These are phyloP conservation scores for Mortierella sp. DNA, from an alignment of 371 early-diverging fungal genomes.

Conservation along the genomic window DNA sequence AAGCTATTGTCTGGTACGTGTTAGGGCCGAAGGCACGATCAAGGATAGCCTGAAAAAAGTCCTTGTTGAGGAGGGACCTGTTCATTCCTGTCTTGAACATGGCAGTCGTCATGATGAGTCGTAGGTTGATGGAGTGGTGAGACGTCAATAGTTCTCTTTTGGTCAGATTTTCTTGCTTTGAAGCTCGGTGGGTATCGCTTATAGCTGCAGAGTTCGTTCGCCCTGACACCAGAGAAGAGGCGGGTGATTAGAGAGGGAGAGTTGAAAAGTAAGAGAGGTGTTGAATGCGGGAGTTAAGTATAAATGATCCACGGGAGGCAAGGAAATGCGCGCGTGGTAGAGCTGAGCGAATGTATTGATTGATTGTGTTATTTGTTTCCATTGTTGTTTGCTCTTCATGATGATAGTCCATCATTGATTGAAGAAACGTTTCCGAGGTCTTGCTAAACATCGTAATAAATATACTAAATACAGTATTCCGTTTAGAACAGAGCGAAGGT, in stretches of 20 bases:
- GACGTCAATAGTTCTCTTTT: neutral
- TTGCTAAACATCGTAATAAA: too few species aligned
- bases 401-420: too few species aligned
- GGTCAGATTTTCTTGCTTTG: too few species aligned
- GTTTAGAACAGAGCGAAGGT: too few species aligned
- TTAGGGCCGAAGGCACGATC: conserved; percentile 47
- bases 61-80: conserved; percentile 42
- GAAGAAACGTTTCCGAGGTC: too few species aligned
- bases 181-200: neutral
- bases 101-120: conserved; percentile 42
- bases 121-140: neutral
- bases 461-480: too few species aligned
- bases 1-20: conserved; percentile 17
- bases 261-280: neutral
- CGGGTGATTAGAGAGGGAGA: neutral
- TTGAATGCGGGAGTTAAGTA: neutral
- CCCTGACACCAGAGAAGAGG: neutral
- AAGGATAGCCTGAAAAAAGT: conserved; percentile 51
- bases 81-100: conserved; percentile 59
- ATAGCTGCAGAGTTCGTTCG: neutral
- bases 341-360: neutral
- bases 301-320: neutral
- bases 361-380: neutral
- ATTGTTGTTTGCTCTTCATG: neutral
- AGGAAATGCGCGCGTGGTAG: conserved; percentile 3